A percentile compares a stretch with the other conserved stretches of the same genome.
These are phyloP conservation scores for Bromus sterilis DNA, from an alignment of 176 grass and related monocot genomes.

Conservation along the genomic window DNA sequence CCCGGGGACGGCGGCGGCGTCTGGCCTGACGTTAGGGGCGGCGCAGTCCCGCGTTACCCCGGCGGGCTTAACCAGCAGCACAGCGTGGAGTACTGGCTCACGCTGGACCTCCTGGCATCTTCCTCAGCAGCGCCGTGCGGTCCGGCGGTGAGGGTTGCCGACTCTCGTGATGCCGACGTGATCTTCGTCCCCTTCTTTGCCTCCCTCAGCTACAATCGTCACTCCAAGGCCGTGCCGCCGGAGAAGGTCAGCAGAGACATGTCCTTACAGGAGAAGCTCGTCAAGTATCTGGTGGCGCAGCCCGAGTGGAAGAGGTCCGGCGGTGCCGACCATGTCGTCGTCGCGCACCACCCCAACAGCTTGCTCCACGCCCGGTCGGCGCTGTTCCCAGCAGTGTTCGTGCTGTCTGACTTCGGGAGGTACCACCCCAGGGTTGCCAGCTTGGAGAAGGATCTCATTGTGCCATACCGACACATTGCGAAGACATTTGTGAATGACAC, in stretches of 20 bases:
- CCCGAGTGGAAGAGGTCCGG: slow-evolving; percentile 70
- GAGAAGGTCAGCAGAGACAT: slow-evolving; percentile 53
- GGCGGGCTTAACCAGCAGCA: slow-evolving; percentile 92
- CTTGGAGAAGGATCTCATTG: slow-evolving; percentile 89
- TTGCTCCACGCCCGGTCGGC: slow-evolving; percentile 55
- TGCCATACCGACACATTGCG: slow-evolving; percentile 70
- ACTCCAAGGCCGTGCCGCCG: slow-evolving; percentile 51
- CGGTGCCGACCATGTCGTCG: slow-evolving; percentile 66
- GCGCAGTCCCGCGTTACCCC: slow-evolving; percentile 52
- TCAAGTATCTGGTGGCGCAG: slow-evolving; percentile 39
- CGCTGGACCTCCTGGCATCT: slow-evolving; percentile 65
- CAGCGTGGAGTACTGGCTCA: slow-evolving; percentile 94
- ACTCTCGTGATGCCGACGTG: slow-evolving; percentile 58
- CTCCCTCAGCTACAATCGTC: slow-evolving; percentile 82
- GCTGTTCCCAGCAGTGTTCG: slow-evolving; percentile 56
- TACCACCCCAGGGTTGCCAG: slow-evolving; percentile 71
- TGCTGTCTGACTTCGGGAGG: slow-evolving; percentile 88
- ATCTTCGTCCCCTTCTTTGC: slow-evolving; percentile 93
- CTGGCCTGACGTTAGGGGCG: slow-evolving; percentile 48
- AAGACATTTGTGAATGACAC: slow-evolving; percentile 65
- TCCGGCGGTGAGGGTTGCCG: slow-evolving; percentile 44
- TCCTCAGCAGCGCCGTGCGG: slow-evolving; percentile 22
- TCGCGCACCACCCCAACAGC: slow-evolving; percentile 96
- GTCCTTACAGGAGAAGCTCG: slow-evolving; percentile 60
- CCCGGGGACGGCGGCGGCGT: slow-evolving; percentile 16